Evolutionary conservation across 495 filamentous ascomycete species (phyloP), one percentile per base, ranked within the genome.

Genomic region (Hypoxylon crocopeplum): DNA sequence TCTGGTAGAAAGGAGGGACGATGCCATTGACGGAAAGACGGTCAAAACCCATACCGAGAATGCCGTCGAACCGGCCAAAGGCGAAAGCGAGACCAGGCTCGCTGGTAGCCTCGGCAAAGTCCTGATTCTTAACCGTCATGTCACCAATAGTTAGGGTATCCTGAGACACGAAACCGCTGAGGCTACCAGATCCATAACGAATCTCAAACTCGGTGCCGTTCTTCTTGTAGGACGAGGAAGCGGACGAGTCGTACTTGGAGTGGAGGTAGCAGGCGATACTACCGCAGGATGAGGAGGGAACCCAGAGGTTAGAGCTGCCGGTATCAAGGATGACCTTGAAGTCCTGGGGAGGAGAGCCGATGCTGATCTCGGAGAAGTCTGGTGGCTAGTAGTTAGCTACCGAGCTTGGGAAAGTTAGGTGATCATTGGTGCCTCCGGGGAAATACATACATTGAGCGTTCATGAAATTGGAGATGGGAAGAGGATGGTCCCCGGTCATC

Each of bases 241-340:
- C 74, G 21, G 88, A 91, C 44, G 90, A 92, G 74, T 98, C 94
- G 76, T 96, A 99, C 82, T 93, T 99, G 72, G 72, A 84, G 81
- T 99, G 95, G 52, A 99, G 88, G 74, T 92, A 99, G 83, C 95
- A 99, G 56, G 95, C 95, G 66, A 99, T 99, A 46, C 93, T 97
- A 67, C 86, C 88, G 74, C 95, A 99, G 62, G 91, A 80, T 11
- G 81, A 79, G 2, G 92, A 97, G 3, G 95, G 95, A 47, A 99
- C 95, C 95, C 95, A 99, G 48, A 99, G 83, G 79, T 99, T 99
- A 61, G 95, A 99, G 81, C 93, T 97, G 59, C 95, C 95, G 20
- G 95, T 99, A 71, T 99, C 95, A 49, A 99, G 86, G 56, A 99
- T 88, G 58, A 99, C 95, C 82, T 99, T 99, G 86, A 99, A 99